Evolutionary conservation across 345 rosid species (phyloP).

Genomic region (Turnera subulata): DNA sequence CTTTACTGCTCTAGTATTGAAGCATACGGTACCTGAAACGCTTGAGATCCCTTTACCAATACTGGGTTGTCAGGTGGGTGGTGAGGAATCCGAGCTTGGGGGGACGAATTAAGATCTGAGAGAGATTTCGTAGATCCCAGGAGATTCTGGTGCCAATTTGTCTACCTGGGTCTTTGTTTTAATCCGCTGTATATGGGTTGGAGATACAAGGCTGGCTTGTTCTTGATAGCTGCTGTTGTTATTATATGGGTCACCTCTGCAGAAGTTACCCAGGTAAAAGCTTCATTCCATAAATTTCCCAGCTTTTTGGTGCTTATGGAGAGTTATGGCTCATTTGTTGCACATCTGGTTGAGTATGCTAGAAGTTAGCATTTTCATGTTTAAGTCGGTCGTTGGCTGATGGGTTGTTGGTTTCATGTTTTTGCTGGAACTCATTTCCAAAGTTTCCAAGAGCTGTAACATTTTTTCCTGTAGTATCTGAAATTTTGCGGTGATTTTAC

Average conservation of each 20-base stretch:
- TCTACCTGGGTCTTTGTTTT: slow-evolving; percentile 1
- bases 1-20: slow-evolving; percentile 6
- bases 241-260: slow-evolving; percentile 50
- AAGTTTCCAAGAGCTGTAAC: background rate
- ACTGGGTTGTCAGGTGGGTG: slow-evolving; percentile 5
- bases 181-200: slow-evolving; percentile 50
- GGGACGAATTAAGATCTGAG: slow-evolving; percentile 21
- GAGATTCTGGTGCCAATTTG: slow-evolving; percentile 8
- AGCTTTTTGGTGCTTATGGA: background rate
- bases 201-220: slow-evolving; percentile 85
- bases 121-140: slow-evolving; percentile 19
- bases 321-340: background rate
- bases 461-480: background rate
- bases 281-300: background rate
- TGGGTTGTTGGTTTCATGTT: background rate
- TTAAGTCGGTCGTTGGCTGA: background rate
- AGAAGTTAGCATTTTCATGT: too few species aligned
- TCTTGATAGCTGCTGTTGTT: slow-evolving; percentile 83
- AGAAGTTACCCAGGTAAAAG: slow-evolving; percentile 35
- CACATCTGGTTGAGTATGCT: background rate
- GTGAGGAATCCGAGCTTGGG: background rate
- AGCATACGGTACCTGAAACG: slow-evolving; percentile 4
- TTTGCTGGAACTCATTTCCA: background rate
- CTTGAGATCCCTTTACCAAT: slow-evolving; percentile 13
- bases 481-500: background rate